Base-by-base conservation (phyloP, 1,284 basidiomycete species). In the Ganoderma leucocontextum region DNA sequence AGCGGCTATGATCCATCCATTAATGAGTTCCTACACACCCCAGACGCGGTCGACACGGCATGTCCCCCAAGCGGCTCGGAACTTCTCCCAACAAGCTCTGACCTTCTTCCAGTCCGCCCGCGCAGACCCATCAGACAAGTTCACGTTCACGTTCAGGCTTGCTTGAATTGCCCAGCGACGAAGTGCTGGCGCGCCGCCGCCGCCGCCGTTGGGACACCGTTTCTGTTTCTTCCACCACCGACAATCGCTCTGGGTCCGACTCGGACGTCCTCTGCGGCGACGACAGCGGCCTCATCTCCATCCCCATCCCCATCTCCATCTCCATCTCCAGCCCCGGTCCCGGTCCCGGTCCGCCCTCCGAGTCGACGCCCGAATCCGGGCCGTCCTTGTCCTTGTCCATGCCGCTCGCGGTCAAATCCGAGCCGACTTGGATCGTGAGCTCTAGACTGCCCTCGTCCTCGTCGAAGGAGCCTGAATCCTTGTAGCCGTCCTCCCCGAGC, bases 201-300 rank as follows among this genome's bases (percentile, higher is more conserved):
- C 19, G 42, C 19, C 5, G 17, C 42, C 44, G n/a, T 22, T 1
- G 8, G 29, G 29, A 1, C 29, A 29, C 29, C 29, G 29, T 29
- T 29, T n/a, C 44, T 9, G 29, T 29, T 29, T n/a, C 44, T 9
- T 9, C 17, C 19, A 22, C 44, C 7, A 19, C 2, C 44, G 19
- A 47, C 44, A 7, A n/a, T 10, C 22, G n/a, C 47, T 47, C 44
- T n/a, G n/a, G 10, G 22, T 22, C 44, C 10, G 10, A 49, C 9
- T 22, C 44, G 1, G 10, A 49, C 9, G 10, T 7, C 47, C 10
- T 22, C 22, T 9, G n/a, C n/a, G 47, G 47, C 41, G n/a, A 49
- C 7, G 47, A 49, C 47, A 49, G n/a, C 47, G 47, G 47, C 47
- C 22, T 49, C 47, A 49, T 49, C 47, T 49, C 47, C 47, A 22